Evolutionary conservation across 352 stramenopile species (phyloP).

Genomic region (Phytophthora podocarpi): DNA sequence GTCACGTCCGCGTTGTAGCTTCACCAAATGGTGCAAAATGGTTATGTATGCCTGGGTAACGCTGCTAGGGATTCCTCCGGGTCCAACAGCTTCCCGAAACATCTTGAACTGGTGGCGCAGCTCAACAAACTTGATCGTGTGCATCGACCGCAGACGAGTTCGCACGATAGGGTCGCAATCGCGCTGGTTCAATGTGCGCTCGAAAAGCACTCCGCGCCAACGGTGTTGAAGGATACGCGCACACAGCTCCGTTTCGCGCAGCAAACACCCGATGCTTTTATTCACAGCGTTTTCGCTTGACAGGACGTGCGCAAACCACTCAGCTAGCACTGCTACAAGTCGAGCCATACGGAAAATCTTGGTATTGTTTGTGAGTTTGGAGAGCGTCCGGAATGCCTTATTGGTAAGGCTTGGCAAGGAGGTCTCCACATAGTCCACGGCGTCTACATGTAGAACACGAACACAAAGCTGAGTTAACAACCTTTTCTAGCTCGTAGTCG

Average conservation of each 20-base stretch:
- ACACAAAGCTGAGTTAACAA: background rate
- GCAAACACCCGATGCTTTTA: slow-evolving; percentile 56
- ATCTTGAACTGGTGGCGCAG: slow-evolving; percentile 72
- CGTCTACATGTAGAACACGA: slow-evolving; percentile 31
- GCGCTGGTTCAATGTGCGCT: slow-evolving; percentile 46
- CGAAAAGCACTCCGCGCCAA: slow-evolving; percentile 67
- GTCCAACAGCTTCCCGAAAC: slow-evolving; percentile 53
- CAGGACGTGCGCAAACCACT: slow-evolving; percentile 67
- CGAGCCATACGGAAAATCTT: slow-evolving; percentile 60
- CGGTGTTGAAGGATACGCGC: slow-evolving; percentile 80
- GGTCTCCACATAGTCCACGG: slow-evolving; percentile 64
- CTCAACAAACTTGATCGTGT: slow-evolving; percentile 75
- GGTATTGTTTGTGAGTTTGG: slow-evolving; percentile 54
- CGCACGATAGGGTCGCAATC: slow-evolving; percentile 60
- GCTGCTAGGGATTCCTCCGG: slow-evolving; percentile 42
- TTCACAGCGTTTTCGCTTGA: slow-evolving; percentile 66
- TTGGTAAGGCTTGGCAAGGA: slow-evolving; percentile 77
- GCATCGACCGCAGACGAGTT: slow-evolving; percentile 69
- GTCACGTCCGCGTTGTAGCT: slow-evolving; percentile 22
- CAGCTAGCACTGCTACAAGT: slow-evolving; percentile 57
- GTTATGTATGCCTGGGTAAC: slow-evolving; percentile 62
- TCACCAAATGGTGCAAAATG: slow-evolving; percentile 62
- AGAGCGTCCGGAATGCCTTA: slow-evolving; percentile 71
- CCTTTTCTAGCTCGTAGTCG: no score
- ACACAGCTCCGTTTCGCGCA: slow-evolving; percentile 69